A percentile compares a stretch with the other conserved stretches of the same genome.
Evolutionary conservation across 2,329 filamentous ascomycete species (phyloP).

Genomic region (Apiospora kogelbergensis): DNA sequence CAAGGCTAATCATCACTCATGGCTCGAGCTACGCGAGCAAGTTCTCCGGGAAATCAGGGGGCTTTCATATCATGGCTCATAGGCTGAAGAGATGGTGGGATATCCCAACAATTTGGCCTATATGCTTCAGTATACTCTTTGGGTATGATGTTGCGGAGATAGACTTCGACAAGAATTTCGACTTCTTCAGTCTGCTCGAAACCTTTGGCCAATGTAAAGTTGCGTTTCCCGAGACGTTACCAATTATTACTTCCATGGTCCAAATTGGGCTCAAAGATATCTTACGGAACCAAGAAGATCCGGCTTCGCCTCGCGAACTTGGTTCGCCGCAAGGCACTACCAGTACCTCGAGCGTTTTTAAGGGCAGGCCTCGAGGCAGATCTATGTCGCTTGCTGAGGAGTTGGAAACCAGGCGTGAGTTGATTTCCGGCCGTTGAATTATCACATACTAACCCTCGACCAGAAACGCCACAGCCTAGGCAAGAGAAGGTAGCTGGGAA

Average conservation of each 20-base stretch:
- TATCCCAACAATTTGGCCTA: constrained; percentile 78
- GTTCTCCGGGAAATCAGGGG: constrained; percentile 79
- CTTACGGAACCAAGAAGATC: constrained; percentile 60
- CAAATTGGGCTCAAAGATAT: constrained; percentile 78
- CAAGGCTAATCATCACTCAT: constrained; percentile 79
- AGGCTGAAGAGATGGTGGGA: constrained; percentile 88
- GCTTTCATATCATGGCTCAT: constrained; percentile 82
- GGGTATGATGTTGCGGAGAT: constrained; percentile 76
- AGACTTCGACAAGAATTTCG: constrained; percentile 71
- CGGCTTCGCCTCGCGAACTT: constrained; percentile 49
- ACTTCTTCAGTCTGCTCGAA: constrained; percentile 71
- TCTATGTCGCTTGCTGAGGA: constrained; percentile 69
- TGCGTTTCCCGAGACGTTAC: constrained; percentile 73
- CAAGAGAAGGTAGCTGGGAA: constrained; percentile 56
- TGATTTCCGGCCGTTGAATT: not conserved
- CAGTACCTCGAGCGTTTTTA: constrained; percentile 13
- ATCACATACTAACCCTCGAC: constrained; percentile 11
- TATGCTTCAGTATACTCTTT: constrained; percentile 87
- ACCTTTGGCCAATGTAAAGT: constrained; percentile 70
- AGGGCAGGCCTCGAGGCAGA: constrained; percentile 46
- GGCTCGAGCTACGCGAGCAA: constrained; percentile 80
- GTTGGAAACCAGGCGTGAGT: constrained; percentile 51
- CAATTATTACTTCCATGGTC: constrained; percentile 82
- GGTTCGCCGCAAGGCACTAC: constrained; percentile 9
- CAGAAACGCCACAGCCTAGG: constrained; percentile 41